Conservation (phyloP, 2,329 filamentous ascomycete genomes). For the Diaporthe velutina region DNA sequence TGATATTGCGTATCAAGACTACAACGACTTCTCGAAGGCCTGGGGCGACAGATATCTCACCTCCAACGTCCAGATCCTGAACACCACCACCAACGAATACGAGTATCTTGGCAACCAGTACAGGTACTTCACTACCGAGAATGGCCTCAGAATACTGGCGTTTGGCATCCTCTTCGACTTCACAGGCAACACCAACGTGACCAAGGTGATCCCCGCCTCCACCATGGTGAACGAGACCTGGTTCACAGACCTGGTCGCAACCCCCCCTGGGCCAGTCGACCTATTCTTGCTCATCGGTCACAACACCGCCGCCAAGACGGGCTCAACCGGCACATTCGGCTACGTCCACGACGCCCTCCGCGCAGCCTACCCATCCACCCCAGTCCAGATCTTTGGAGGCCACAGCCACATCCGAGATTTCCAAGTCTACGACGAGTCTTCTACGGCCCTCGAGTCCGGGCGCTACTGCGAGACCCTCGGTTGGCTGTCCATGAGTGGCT, state of each 20-base stretch:
- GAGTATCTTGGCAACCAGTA: slow-evolving; percentile 59
- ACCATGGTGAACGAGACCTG: slow-evolving; percentile 66
- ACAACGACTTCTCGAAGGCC: slow-evolving; percentile 68
- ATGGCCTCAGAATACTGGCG: slow-evolving; percentile 58
- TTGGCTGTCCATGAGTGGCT: slow-evolving; percentile 74
- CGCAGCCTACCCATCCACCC: slow-evolving; percentile 65
- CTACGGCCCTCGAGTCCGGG: slow-evolving; percentile 72
- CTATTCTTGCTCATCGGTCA: slow-evolving; percentile 75
- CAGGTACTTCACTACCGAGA: slow-evolving; percentile 57
- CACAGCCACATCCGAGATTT: slow-evolving; percentile 77
- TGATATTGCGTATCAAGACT: slow-evolving; percentile 72
- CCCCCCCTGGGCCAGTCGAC: slow-evolving; percentile 65
- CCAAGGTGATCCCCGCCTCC: slow-evolving; percentile 69
- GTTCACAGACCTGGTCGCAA: slow-evolving; percentile 70
- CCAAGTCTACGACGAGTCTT: slow-evolving; percentile 71
- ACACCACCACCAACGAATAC: slow-evolving; percentile 53
- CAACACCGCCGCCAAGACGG: slow-evolving; percentile 66
- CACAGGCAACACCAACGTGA: slow-evolving; percentile 71
- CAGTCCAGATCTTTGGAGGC: slow-evolving; percentile 75
- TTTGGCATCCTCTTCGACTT: slow-evolving; percentile 61
- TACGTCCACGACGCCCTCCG: slow-evolving; percentile 70
- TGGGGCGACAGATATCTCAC: slow-evolving; percentile 63
- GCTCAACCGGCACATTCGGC: slow-evolving; percentile 57
- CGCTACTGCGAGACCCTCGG: slow-evolving; percentile 78
- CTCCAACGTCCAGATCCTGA: slow-evolving; percentile 59